These are phyloP conservation scores for Wallacemonas collosoma DNA, from an alignment of 208 protist species.

Conservation along the genomic window DNA sequence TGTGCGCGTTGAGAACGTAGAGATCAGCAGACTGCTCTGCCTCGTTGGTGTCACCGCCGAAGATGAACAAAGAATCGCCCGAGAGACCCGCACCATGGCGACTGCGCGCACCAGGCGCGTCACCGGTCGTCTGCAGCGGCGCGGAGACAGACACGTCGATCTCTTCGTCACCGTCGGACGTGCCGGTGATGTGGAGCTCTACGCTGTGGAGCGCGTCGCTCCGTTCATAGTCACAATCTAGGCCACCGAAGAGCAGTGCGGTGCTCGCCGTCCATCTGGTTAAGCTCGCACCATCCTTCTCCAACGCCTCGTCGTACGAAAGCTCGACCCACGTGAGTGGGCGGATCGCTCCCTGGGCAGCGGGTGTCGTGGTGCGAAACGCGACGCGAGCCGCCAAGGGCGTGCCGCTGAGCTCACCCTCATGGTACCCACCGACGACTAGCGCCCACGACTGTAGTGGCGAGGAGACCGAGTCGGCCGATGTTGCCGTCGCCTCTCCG, in stretches of 20 bases:
- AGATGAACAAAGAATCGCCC: constrained; percentile 49
- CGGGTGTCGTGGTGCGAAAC: background rate
- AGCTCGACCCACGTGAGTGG: constrained; percentile 41
- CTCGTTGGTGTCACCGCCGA: constrained; percentile 62
- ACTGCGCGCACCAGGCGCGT: constrained; percentile 45
- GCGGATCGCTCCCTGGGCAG: constrained; percentile 15
- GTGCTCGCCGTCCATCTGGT: constrained; percentile 22
- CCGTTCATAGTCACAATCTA: constrained; percentile 44
- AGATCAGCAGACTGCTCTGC: constrained; percentile 54
- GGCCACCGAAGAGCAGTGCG: constrained; percentile 81
- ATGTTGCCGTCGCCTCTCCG: background rate
- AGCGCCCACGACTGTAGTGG: constrained; percentile 40
- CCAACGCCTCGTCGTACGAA: constrained; percentile 27
- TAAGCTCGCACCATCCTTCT: constrained; percentile 63
- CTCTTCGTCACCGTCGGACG: background rate
- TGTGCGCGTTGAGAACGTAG: constrained; percentile 37
- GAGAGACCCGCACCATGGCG: constrained; percentile 43
- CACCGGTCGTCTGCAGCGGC: constrained; percentile 34
- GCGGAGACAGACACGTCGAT: constrained; percentile 18
- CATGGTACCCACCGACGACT: constrained; percentile 61
- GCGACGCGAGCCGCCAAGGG: constrained; percentile 33
- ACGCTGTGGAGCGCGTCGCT: constrained; percentile 40
- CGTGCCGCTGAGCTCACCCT: constrained; percentile 44
- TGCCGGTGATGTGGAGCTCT: background rate
- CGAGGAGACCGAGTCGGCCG: background rate